Evolutionary conservation across 345 rosid species (phyloP), one percentile per base, ranked within the genome.

Genomic region (Microcos paniculata): DNA sequence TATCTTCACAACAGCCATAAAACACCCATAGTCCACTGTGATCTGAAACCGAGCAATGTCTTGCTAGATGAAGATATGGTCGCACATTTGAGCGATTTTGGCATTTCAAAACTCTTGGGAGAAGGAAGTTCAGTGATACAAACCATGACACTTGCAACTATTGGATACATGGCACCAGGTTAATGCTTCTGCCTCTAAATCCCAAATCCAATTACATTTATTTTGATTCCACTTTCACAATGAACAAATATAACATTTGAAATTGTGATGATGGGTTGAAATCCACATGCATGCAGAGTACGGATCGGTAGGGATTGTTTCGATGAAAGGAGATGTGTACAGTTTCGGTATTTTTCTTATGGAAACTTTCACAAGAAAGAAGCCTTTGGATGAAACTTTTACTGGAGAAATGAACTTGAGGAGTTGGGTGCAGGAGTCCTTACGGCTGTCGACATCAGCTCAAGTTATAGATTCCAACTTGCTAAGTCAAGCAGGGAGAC

Each of bases 141-240:
- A 19, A 74, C 77, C 30, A 31, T 24, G 30, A 62, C 24, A 3
- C 35, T 48, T 18, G 70, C 70, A 10, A 75, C 72, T 14, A 38
- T 75, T 33, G 72, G 72, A 13, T 64, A 75, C 24, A 75, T 65
- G 64, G 64, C 72, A 23, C 72, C 72, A 75, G 72, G 72, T 66
- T 35, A 35, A 35, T 35, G 38, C 38, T 35, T 35, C 38, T 35
- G 5, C 3, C 3, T n/a, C n/a, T 56, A 3, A 62, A n/a, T n/a
- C n/a, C n/a, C n/a, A n/a, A n/a, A n/a, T n/a, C n/a, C n/a, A n/a
- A n/a, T n/a, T n/a, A n/a, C n/a, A n/a, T n/a, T n/a, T n/a, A n/a
- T n/a, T n/a, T n/a, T n/a, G n/a, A n/a, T n/a, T n/a, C n/a, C n/a
- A n/a, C n/a, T n/a, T n/a, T n/a, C n/a, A n/a, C n/a, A n/a, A n/a